Evolutionary conservation across 495 filamentous ascomycete species (phyloP), one percentile per base, ranked within the genome.

Genomic region (Xylaria nigripes): DNA sequence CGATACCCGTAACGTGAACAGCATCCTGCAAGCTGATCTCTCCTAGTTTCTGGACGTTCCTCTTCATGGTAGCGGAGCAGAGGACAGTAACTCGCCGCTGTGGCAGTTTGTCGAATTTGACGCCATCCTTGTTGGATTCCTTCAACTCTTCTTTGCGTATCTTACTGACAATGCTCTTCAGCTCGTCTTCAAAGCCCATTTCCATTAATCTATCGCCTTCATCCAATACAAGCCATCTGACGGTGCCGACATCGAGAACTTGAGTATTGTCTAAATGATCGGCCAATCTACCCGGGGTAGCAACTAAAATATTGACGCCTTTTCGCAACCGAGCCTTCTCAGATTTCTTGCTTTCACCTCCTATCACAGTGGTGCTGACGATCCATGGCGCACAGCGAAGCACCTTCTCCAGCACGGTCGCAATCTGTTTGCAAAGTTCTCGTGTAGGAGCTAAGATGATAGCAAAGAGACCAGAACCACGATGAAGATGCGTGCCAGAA

Each of bases 151-250:
- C 72, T 42, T 73, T 58, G 48, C 83, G 76, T 58, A 95, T 83
- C 63, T 88, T 90, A 56, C 81, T 72, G 6, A 97, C 80, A 61
- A 97, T 95, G 21, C 76, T 83, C 61, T 86, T 74, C 45, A 84
- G 70, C 53, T 95, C 90, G 45, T 95, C 81, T 70, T 96, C 93
- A 60, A 98, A 97, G 0, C 93, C 93, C 68, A 97, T 76, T 63
- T 98, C 93, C 90, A 96, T 94, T 68, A 98, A 73, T 16, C 94
- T 76, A 76, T 98, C 93, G 24, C 93, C 93, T 68, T 98, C 93
- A 61, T 98, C 93, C 43, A 97, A 75, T 0, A 98, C 83, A 19
- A 98, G 70, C 93, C 93, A 98, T 51, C 92, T 74, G 15, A 96
- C 90, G 27, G 85, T 90, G 60, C 86, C 86, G 19, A 96, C 86